phyloP scores from a whole-genome alignment of 352 stramenopile species.

The Phytophthora syringae region DNA sequence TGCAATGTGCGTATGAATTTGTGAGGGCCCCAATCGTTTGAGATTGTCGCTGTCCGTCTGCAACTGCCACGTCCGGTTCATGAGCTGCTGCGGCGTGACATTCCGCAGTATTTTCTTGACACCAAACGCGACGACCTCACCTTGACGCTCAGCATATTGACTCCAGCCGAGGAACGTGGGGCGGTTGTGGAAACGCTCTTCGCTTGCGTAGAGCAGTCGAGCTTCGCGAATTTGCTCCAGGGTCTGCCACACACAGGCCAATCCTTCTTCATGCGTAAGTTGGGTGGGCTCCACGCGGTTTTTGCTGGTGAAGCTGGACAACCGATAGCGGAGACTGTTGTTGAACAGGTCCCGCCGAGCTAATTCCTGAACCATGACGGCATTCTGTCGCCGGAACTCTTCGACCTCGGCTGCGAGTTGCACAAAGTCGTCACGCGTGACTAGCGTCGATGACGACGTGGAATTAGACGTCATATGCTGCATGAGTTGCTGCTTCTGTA shows the following conservation, averaged over 20 bases:
- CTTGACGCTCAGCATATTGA: constrained; percentile 33
- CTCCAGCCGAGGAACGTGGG: constrained; percentile 57
- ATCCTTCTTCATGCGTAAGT: constrained; percentile 31
- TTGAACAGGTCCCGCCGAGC: constrained; percentile 47
- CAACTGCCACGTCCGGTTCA: constrained; percentile 32
- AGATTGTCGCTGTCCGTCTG: constrained; percentile 29
- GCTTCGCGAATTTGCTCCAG: constrained; percentile 27
- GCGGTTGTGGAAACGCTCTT: constrained; percentile 21
- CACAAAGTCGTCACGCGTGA: constrained; percentile 40
- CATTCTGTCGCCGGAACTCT: constrained; percentile 43
- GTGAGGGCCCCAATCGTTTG: constrained; percentile 23
- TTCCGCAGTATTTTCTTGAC: constrained; percentile 37
- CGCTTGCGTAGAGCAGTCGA: constrained; percentile 24
- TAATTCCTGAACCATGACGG: constrained; percentile 37
- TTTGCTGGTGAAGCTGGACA: constrained; percentile 29
- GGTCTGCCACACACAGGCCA: constrained; percentile 18
- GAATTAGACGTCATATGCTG: too few species aligned
- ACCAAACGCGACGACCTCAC: constrained; percentile 36
- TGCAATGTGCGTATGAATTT: constrained; percentile 26
- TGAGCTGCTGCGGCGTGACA: constrained; percentile 23
- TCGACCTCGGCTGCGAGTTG: constrained; percentile 43
- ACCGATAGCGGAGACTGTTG: constrained; percentile 49
- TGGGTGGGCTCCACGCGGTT: constrained; percentile 5
- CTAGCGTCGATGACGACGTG: background rate
- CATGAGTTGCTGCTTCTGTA: constrained; percentile 6